Conservation (phyloP, 148 eudicot genomes). For the Linanthus parryae region DNA sequence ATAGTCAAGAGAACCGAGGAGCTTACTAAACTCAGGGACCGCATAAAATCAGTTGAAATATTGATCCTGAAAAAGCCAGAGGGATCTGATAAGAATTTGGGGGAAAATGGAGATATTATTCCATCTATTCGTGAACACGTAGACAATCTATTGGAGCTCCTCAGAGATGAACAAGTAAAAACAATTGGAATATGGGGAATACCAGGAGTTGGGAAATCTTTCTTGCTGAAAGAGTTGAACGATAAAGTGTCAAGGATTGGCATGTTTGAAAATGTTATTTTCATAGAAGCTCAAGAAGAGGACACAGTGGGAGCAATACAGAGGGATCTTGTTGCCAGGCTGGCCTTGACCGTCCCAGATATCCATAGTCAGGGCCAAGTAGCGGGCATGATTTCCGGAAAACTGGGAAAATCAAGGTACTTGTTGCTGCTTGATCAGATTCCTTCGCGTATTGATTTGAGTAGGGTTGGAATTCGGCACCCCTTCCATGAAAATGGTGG, state of each 20-base stretch:
- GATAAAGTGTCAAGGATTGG: slow-evolving; percentile 4
- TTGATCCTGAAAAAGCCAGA: neutral
- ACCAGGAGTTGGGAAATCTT: slow-evolving; percentile 23
- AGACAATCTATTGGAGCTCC: slow-evolving; percentile 9
- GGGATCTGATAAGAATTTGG: neutral
- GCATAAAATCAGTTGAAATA: neutral
- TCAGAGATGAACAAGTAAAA: slow-evolving; percentile 12
- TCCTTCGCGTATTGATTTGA: slow-evolving; percentile 9
- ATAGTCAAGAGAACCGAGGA: neutral
- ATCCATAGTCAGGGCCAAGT: neutral
- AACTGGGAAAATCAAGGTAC: slow-evolving; percentile 14
- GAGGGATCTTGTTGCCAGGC: slow-evolving; percentile 9
- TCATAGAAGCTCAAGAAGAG: slow-evolving; percentile 18
- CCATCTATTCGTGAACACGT: slow-evolving; percentile 16
- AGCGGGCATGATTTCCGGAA: slow-evolving; percentile 11
- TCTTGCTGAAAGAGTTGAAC: slow-evolving; percentile 14
- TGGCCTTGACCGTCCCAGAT: slow-evolving; percentile 5
- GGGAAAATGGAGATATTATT: slow-evolving; percentile 8
- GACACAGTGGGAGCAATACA: slow-evolving; percentile 8
- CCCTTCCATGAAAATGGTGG: slow-evolving; percentile 19
- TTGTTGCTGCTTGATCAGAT: slow-evolving; percentile 25
- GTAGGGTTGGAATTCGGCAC: slow-evolving; percentile 15
- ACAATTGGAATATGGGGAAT: slow-evolving; percentile 22
- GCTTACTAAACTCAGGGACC: neutral
- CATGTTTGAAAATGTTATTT: slow-evolving; percentile 17